Evolutionary conservation across 495 filamentous ascomycete genomes (phyloP).

Genomic region (Penicillium salamii): DNA sequence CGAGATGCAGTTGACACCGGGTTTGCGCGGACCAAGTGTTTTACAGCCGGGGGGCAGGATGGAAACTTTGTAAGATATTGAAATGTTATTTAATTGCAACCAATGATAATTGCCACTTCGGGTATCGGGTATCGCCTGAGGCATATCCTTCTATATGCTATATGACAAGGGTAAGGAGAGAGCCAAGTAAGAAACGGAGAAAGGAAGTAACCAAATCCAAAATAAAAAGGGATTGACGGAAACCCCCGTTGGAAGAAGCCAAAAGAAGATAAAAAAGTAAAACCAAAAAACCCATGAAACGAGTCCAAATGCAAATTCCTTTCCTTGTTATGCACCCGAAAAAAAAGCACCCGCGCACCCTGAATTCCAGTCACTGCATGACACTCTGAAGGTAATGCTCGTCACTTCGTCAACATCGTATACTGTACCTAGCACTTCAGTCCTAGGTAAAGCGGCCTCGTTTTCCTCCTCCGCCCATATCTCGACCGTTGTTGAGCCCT

Average conservation of each 20-base stretch:
- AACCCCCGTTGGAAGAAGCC: no score
- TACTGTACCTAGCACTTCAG: conserved; percentile 18
- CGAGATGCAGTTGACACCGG: neutral
- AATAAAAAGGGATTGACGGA: conserved; percentile 9
- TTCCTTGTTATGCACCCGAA: conserved; percentile 39
- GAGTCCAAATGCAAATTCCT: conserved; percentile 37
- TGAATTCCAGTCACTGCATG: conserved; percentile 31
- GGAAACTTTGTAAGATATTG: conserved; percentile 20
- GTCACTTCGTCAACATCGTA: conserved; percentile 38
- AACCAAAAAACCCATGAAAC: conserved; percentile 6
- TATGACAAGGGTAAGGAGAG: conserved; percentile 18
- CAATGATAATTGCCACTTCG: conserved; percentile 35
- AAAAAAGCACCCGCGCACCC: conserved; percentile 22
- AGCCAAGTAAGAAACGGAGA: conserved; percentile 8
- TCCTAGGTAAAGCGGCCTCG: conserved; percentile 62
- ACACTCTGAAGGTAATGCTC: conserved; percentile 39
- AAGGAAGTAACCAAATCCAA: conserved; percentile 6
- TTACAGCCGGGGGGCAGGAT: neutral
- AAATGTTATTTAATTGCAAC: conserved; percentile 26
- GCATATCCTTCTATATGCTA: conserved; percentile 42
- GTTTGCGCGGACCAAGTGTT: conserved; percentile 5
- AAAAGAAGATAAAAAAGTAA: conserved; percentile 12
- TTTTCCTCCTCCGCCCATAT: conserved; percentile 67
- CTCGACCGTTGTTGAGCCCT: conserved; percentile 60
- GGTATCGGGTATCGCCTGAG: conserved; percentile 45